Conservation (phyloP, 1,284 basidiomycete genomes). For the Fomitopsis pinicola region DNA sequence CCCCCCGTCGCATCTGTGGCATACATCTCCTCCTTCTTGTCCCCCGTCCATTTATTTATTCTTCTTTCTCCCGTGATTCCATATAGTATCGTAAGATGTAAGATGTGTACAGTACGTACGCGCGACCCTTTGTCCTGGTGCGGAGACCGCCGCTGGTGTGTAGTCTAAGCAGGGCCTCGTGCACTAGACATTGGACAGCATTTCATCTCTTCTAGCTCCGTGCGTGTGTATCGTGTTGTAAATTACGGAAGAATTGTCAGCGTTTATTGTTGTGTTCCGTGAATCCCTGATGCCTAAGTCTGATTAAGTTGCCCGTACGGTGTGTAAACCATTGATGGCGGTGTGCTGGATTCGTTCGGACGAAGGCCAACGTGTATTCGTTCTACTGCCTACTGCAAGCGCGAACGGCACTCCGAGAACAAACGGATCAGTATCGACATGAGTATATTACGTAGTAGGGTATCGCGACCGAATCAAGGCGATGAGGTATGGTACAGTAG, state of each 20-base stretch:
- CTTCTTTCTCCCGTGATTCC: neutral
- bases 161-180: neutral
- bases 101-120: conserved; percentile 3
- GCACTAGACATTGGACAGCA: neutral
- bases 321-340: no score
- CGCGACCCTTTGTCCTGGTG: neutral
- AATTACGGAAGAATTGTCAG: conserved; percentile 1
- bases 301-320: no score
- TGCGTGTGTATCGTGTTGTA: conserved; percentile 6
- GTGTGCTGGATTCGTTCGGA: no score
- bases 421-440: neutral
- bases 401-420: neutral
- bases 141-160: neutral
- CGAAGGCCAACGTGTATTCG: no score
- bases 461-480: neutral
- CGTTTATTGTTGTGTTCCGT: neutral
- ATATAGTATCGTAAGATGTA: conserved; percentile 9
- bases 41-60: conserved; percentile 1
- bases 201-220: conserved; percentile 4
- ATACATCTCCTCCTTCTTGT: conserved; percentile 8
- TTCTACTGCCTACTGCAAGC: no score
- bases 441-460: neutral
- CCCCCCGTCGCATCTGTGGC: conserved; percentile 8
- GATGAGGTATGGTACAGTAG: neutral
- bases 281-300: no score